phyloP scores from a whole-genome alignment of 1,139 yeast species.

The Taphrina communis region DNA sequence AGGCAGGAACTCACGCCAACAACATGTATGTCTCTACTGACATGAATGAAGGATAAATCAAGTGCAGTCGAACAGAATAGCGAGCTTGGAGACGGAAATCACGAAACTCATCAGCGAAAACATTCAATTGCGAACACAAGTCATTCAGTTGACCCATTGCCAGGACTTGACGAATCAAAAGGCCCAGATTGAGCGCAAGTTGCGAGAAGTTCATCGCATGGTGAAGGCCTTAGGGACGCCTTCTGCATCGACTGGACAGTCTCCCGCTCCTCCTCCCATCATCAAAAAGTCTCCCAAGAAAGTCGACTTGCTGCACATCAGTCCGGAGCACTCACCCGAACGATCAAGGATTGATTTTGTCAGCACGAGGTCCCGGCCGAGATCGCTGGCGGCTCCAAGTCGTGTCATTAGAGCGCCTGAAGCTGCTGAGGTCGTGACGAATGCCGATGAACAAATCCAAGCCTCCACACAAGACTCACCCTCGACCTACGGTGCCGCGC shows the following conservation, averaged over 20 bases:
- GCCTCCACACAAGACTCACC: neutral
- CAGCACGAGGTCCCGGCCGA: constrained; percentile 12
- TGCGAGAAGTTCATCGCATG: constrained; percentile 20
- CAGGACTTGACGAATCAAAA: constrained; percentile 23
- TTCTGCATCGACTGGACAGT: neutral
- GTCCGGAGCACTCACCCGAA: constrained; percentile 32
- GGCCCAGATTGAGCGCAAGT: constrained; percentile 18
- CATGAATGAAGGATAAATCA: constrained; percentile 22
- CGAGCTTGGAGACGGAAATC: constrained; percentile 26
- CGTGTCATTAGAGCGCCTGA: neutral
- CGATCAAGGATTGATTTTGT: constrained; percentile 2
- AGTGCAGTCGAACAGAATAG: constrained; percentile 29
- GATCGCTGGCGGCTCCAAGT: constrained; percentile 13
- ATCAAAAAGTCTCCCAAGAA: constrained; percentile 36
- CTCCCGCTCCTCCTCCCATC: neutral
- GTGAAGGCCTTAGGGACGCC: constrained; percentile 10
- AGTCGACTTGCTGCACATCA: constrained; percentile 15
- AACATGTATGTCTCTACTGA: neutral
- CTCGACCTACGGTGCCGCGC: neutral
- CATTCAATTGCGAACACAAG: constrained; percentile 24
- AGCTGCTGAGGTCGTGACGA: neutral
- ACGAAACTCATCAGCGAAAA: constrained; percentile 25
- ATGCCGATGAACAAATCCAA: neutral
- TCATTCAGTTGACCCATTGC: constrained; percentile 23
- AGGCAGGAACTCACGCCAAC: constrained; percentile 3